Conservation (phyloP, 768 basidiomycete species). For the Pulveroboletus sp. region DNA sequence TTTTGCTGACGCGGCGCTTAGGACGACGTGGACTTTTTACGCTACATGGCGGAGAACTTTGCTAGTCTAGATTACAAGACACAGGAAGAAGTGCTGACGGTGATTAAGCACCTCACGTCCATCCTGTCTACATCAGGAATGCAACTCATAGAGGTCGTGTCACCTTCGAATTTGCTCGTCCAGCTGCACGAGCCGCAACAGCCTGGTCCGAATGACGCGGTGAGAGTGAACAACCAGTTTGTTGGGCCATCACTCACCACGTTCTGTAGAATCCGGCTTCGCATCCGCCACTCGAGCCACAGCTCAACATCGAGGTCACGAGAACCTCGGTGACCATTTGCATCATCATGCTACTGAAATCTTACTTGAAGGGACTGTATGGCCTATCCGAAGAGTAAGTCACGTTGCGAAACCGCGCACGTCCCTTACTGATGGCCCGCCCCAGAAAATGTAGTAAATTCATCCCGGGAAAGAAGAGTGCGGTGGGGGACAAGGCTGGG, state of each 20-base stretch:
- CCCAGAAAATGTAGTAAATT: constrained; percentile 89
- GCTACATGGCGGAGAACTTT: constrained; percentile 96
- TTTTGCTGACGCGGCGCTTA: constrained; percentile 25
- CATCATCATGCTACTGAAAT: constrained; percentile 86
- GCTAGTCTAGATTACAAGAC: constrained; percentile 92
- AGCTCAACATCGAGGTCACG: constrained; percentile 36
- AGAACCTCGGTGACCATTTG: constrained; percentile 73
- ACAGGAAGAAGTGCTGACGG: constrained; percentile 86
- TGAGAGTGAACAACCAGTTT: background rate
- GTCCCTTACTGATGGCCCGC: background rate
- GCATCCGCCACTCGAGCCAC: constrained; percentile 2
- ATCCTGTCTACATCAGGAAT: constrained; percentile 77
- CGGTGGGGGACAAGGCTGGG: constrained; percentile 81
- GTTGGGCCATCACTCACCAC: background rate
- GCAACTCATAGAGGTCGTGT: constrained; percentile 74
- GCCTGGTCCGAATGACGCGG: background rate
- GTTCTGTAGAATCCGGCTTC: background rate
- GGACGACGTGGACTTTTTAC: constrained; percentile 82
- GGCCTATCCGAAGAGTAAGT: constrained; percentile 89
- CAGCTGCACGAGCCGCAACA: constrained; percentile 46
- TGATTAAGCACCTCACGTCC: constrained; percentile 75
- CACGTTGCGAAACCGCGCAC: background rate
- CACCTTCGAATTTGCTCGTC: constrained; percentile 66
- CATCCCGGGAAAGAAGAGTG: constrained; percentile 83
- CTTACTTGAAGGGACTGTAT: constrained; percentile 81